These are phyloP conservation scores for Harringtonia aguacate DNA, from an alignment of 2,329 filamentous ascomycete species.

Conservation along the genomic window DNA sequence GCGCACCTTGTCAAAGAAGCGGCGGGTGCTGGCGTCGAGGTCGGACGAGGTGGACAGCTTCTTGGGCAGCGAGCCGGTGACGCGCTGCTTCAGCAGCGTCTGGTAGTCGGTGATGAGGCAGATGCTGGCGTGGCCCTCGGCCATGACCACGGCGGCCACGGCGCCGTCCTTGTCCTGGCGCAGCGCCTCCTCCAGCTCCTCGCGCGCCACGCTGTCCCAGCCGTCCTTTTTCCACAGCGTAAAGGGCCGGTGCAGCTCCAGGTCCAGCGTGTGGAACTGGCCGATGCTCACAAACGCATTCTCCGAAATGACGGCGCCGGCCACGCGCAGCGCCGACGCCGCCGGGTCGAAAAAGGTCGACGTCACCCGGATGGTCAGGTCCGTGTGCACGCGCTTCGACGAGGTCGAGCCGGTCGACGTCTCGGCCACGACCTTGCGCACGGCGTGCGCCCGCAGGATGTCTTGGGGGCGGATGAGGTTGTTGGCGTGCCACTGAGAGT, in stretches of 20 bases:
- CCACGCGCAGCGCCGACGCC: slow-evolving; percentile 44
- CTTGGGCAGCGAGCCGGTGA: slow-evolving; percentile 57
- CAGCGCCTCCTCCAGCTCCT: slow-evolving; percentile 68
- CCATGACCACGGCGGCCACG: slow-evolving; percentile 85
- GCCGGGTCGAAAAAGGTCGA: slow-evolving; percentile 48
- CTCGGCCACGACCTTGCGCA: slow-evolving; percentile 42
- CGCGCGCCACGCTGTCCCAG: slow-evolving; percentile 83
- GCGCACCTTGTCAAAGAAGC: slow-evolving; percentile 70
- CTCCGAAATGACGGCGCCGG: slow-evolving; percentile 41
- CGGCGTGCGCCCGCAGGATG: slow-evolving; percentile 41
- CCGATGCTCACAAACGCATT: slow-evolving; percentile 42
- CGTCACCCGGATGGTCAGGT: slow-evolving; percentile 45
- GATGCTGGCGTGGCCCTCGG: slow-evolving; percentile 76
- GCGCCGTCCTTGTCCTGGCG: slow-evolving; percentile 71
- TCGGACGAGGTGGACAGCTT: slow-evolving; percentile 55
- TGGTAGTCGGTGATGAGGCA: slow-evolving; percentile 74
- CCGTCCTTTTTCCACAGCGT: slow-evolving; percentile 74
- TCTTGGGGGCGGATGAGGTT: slow-evolving; percentile 47
- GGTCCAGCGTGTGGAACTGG: slow-evolving; percentile 55
- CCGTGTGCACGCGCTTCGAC: slow-evolving; percentile 43
- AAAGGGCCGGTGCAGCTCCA: slow-evolving; percentile 82
- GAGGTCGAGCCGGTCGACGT: slow-evolving; percentile 33
- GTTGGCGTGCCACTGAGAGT: slow-evolving; percentile 46
- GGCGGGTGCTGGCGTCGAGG: slow-evolving; percentile 59
- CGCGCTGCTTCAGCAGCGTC: slow-evolving; percentile 59